phyloP scores from a whole-genome alignment of 2,329 filamentous ascomycete species.

The Epicoccum sorghinum region DNA sequence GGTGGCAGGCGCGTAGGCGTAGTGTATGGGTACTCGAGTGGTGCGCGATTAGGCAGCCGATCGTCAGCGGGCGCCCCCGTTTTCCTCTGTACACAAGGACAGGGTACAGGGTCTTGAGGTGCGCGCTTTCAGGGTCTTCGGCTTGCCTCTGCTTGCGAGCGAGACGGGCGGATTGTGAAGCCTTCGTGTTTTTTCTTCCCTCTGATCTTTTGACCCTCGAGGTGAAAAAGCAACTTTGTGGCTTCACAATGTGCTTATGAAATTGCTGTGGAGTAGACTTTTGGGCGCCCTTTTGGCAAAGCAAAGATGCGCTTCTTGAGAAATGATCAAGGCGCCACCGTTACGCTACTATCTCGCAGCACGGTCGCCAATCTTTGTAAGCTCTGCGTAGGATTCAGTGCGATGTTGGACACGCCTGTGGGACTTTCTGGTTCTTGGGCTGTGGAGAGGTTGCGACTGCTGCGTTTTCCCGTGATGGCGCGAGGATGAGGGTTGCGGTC shows the following conservation, averaged over 20 bases:
- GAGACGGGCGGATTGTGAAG: neutral
- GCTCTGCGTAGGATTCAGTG: slow-evolving; percentile 15
- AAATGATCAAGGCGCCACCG: neutral
- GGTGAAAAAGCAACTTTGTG: no score
- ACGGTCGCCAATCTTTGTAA: slow-evolving; percentile 16
- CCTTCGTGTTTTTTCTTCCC: no score
- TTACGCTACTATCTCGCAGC: slow-evolving; percentile 6
- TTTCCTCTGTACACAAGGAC: slow-evolving; percentile 10
- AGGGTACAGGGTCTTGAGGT: slow-evolving; percentile 10
- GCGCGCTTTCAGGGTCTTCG: slow-evolving; percentile 21
- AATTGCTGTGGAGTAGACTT: no score
- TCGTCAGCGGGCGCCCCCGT: slow-evolving; percentile 20
- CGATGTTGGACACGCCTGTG: slow-evolving; percentile 23
- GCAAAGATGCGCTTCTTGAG: neutral
- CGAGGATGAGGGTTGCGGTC: no score
- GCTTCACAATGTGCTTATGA: no score
- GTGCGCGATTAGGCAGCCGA: slow-evolving; percentile 15
- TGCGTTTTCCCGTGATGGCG: neutral
- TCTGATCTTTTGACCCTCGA: no score
- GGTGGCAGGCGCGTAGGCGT: slow-evolving; percentile 2
- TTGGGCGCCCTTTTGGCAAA: no score
- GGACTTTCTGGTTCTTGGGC: slow-evolving; percentile 9
- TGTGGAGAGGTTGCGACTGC: slow-evolving; percentile 6
- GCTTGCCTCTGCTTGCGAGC: slow-evolving; percentile 16
- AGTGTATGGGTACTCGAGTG: no score